Percentiles rank a stretch among this genome's conserved stretches.
These are phyloP conservation scores for Leccinum pellstonianum DNA, from an alignment of 768 basidiomycete species.

Conservation along the genomic window DNA sequence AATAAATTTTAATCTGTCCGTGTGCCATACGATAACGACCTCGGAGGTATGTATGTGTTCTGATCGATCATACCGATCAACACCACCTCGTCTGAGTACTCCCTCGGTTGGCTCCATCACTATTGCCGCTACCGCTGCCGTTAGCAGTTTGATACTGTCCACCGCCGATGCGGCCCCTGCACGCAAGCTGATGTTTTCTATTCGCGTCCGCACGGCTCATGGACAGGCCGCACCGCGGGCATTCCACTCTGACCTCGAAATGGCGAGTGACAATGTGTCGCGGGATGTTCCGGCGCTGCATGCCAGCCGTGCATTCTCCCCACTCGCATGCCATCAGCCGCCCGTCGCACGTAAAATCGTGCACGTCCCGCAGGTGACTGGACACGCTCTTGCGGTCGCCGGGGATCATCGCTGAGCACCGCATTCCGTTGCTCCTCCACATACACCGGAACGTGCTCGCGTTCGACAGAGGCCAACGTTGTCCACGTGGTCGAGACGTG, in stretches of 20 bases:
- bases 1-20: background rate
- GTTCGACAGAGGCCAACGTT: slow-evolving; percentile 7
- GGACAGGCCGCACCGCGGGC: slow-evolving; percentile 13
- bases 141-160: background rate
- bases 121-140: background rate
- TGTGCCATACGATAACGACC: background rate
- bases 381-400: slow-evolving; percentile 22
- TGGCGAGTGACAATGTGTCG: slow-evolving; percentile 27
- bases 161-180: slow-evolving; percentile 3
- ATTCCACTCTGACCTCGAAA: slow-evolving; percentile 23
- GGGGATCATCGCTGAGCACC: slow-evolving; percentile 14
- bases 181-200: slow-evolving; percentile 22
- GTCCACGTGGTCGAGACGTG: slow-evolving; percentile 6
- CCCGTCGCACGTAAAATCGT: slow-evolving; percentile 22
- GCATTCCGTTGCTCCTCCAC: slow-evolving; percentile 16
- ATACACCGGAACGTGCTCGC: slow-evolving; percentile 17
- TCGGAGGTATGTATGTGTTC: background rate
- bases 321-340: slow-evolving; percentile 16
- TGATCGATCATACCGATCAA: background rate
- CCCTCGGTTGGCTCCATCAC: slow-evolving; percentile 1
- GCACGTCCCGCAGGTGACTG: slow-evolving; percentile 21
- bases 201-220: slow-evolving; percentile 26
- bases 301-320: slow-evolving; percentile 9
- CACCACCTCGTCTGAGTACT: background rate
- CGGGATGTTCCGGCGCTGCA: slow-evolving; percentile 29